Evolutionary conservation across 495 filamentous ascomycete species (phyloP), one percentile per base, ranked within the genome.

Genomic region (Hyaloscypha finlandica): DNA sequence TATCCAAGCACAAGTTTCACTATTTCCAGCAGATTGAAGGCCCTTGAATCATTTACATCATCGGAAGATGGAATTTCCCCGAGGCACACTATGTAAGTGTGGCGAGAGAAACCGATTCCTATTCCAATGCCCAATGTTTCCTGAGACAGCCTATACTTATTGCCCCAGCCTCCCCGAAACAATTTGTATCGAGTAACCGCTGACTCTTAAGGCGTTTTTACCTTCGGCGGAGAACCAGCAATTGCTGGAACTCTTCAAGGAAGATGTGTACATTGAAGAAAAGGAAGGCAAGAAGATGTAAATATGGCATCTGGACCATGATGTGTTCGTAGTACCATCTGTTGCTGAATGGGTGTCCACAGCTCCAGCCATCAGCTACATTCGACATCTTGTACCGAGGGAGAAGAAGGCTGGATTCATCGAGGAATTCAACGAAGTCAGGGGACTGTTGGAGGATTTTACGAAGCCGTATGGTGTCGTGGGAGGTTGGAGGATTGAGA

Each of bases 21-120:
- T 68, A 53, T 55, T 77, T 84, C 57, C 74, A 77, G 16, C 81
- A 84, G 55, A 62, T 81, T 55, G 81, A 86, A 61, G 80, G 86
- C 67, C 79, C 80, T 9, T 70, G 71, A 3, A 72, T 74, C 14
- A 66, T 82, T n/a, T 79, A 86, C 61, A 71, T 86, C 19, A 73
- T 82, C 2, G 83, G 83, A 37, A 77, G 78, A 29, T 87, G 85
- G 85, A 76, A 77, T 16, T 83, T 81, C 2, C 74, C 80, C 11
- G 76, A 70, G 2, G 73, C 77, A 22, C 86, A 88, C 65, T 61
- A 63, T 8, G 25, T 25, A 25, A 2, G 25, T 25, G 25, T 25
- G 25, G 25, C 25, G 25, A 25, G 25, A 25, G 25, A 25, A 25
- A 25, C 25, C 2, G 25, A 25, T 25, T 25, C 25, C 25, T 25